A percentile compares a stretch with the other conserved stretches of the same genome.
phyloP scores from a whole-genome alignment of 164 flowering plant genomes.

The Euptelea pleiosperma region DNA sequence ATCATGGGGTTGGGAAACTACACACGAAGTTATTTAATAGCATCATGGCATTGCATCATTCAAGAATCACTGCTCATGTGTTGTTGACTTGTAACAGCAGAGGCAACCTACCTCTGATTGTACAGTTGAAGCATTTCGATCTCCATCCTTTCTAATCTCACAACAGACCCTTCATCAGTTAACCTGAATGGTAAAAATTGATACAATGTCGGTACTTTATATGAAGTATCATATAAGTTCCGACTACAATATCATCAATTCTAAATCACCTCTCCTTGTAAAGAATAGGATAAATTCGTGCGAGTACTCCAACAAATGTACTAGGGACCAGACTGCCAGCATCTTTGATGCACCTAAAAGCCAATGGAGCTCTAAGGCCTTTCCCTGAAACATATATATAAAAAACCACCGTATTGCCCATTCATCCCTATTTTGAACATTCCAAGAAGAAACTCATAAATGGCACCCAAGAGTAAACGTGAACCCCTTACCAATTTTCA shows the following conservation, averaged over 20 bases:
- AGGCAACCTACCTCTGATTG: slow-evolving; percentile 61
- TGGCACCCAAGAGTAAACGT: too few relatives aligned
- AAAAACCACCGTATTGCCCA: too few relatives aligned
- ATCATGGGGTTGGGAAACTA: too few relatives aligned
- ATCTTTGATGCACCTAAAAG: slow-evolving; percentile 79
- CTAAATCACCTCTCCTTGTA: slow-evolving; percentile 73
- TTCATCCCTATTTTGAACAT: too few relatives aligned
- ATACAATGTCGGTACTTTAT: not conserved
- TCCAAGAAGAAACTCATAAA: too few relatives aligned
- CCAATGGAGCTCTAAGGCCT: slow-evolving; percentile 60
- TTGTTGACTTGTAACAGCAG: too few relatives aligned
- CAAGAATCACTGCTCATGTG: too few relatives aligned
- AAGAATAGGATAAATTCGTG: slow-evolving; percentile 82
- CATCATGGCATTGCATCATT: too few relatives aligned
- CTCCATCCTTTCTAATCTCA: slow-evolving; percentile 86
- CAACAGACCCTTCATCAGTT: slow-evolving; percentile 50
- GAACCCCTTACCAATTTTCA: too few relatives aligned
- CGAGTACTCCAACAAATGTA: slow-evolving; percentile 70
- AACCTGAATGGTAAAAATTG: slow-evolving; percentile 41
- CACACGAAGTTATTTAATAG: too few relatives aligned
- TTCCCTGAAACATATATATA: too few relatives aligned
- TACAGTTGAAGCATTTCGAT: slow-evolving; percentile 42
- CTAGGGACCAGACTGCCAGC: slow-evolving; percentile 76
- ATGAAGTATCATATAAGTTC: not conserved
- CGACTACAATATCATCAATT: not conserved